Conservation (phyloP, 192 early-diverging fungal genomes). For the Jimgerdemannia lactiflua region DNA sequence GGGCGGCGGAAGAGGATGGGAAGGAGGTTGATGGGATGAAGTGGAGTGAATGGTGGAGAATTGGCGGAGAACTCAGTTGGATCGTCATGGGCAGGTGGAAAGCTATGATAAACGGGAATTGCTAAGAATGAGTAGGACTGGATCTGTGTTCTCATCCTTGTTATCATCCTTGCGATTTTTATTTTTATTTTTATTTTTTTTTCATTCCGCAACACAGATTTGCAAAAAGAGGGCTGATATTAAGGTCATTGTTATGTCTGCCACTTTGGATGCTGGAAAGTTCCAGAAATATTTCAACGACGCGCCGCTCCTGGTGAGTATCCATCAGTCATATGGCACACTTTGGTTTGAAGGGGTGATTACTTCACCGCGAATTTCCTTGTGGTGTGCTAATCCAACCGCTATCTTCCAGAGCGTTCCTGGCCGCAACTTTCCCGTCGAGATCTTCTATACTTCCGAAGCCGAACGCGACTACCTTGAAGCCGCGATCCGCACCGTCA, state of each 20-base stretch:
- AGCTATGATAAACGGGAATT: too few species aligned
- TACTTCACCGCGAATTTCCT: not conserved
- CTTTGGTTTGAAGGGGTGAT: not conserved
- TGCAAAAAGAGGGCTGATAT: constrained; percentile 74
- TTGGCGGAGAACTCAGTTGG: too few species aligned
- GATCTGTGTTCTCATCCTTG: too few species aligned
- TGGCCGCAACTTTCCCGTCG: constrained; percentile 98
- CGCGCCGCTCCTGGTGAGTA: constrained; percentile 81
- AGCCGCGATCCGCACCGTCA: constrained; percentile 90
- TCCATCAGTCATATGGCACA: constrained; percentile 1
- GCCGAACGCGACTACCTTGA: constrained; percentile 98
- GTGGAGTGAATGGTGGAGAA: too few species aligned
- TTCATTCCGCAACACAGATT: constrained; percentile 39
- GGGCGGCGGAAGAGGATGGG: too few species aligned
- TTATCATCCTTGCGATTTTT: too few species aligned
- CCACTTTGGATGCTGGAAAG: constrained; percentile 97
- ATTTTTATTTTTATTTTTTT: constrained; percentile 16
- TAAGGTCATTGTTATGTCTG: constrained; percentile 95
- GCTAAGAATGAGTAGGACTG: not conserved
- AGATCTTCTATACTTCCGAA: constrained; percentile 96
- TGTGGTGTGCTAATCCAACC: not conserved
- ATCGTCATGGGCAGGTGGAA: too few species aligned
- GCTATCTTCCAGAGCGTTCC: constrained; percentile 63
- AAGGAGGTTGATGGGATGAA: too few species aligned
- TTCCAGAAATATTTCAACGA: constrained; percentile 99